Evolutionary conservation across 164 flowering plant genomes (phyloP), one percentile per base, ranked within the genome.

Genomic region (Euptelea pleiosperma): DNA sequence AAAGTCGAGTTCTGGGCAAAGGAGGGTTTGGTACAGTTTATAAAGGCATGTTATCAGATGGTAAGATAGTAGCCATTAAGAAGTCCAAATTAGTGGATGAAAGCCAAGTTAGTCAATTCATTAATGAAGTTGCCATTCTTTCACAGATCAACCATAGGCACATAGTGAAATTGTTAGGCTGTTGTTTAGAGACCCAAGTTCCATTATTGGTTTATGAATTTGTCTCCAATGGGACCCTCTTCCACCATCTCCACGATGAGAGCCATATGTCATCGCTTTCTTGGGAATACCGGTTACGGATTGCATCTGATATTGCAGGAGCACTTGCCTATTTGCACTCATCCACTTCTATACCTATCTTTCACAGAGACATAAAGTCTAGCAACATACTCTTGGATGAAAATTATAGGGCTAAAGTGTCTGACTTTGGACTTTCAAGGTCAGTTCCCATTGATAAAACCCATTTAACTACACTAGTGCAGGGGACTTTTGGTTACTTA

Each of bases 91-190:
- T 47, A n/a, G 30, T 40, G 18, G 43, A 40, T 40, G 43, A 40
- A 40, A n/a, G 43, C 21, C 43, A 40, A 40, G 43, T 40, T 62
- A n/a, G 53, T 19, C 53, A 56, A 12, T 68, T 68, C 58, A 57
- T 68, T 3, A 61, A 68, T 45, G 71, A 62, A 53, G 34, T 68
- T 8, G 40, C 39, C 18, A 58, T 65, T 12, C 58, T 65, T 12
- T 24, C 59, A 40, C 43, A 40, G 11, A 40, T 40, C 41, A 37
- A 37, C n/a, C n/a, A n/a, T n/a, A n/a, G n/a, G n/a, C n/a, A n/a
- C n/a, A n/a, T n/a, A n/a, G n/a, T n/a, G n/a, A 37, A 37, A 37
- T 37, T 37, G n/a, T 37, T 37, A 37, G 41, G 41, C 4, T 37
- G 41, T 11, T 37, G 41, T 14, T 4, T 37, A 37, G 41, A 37